phyloP scores from a whole-genome alignment of 2,329 filamentous ascomycete genomes.

The Davidsoniella eucalypti region DNA sequence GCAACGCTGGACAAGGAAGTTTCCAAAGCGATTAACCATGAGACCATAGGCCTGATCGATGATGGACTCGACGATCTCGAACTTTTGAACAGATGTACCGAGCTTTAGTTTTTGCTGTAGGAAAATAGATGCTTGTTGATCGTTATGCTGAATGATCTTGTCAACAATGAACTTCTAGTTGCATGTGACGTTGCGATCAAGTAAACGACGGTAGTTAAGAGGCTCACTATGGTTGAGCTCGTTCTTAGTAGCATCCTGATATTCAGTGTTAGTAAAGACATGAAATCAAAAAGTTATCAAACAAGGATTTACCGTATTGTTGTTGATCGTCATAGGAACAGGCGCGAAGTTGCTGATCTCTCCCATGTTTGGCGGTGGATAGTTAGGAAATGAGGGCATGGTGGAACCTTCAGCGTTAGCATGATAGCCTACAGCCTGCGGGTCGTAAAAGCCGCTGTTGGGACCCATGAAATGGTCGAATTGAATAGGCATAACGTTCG shows the following conservation, averaged over 20 bases:
- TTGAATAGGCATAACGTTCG: neutral
- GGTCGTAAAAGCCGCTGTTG: neutral
- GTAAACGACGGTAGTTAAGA: constrained; percentile 84
- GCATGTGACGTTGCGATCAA: constrained; percentile 91
- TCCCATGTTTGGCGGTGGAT: neutral
- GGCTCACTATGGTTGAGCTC: constrained; percentile 47
- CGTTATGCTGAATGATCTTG: constrained; percentile 98
- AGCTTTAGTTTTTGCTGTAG: constrained; percentile 98
- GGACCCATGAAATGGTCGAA: constrained; percentile 1
- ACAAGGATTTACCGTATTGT: no score
- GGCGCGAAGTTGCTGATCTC: no score
- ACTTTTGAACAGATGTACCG: constrained; percentile 86
- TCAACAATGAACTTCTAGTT: constrained; percentile 99
- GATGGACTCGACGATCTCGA: constrained; percentile 91
- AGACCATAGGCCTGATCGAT: constrained; percentile 85
- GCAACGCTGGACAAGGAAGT: constrained; percentile 95
- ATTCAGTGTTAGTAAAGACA: neutral
- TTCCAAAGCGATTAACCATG: constrained; percentile 98
- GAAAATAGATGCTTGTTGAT: constrained; percentile 98
- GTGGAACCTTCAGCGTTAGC: neutral
- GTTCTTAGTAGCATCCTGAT: neutral
- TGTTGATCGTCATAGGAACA: no score
- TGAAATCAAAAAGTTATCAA: no score
- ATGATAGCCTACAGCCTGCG: neutral
- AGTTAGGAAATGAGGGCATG: neutral